Conservation (phyloP, 192 early-diverging fungal species). For the Podila verticillata region DNA sequence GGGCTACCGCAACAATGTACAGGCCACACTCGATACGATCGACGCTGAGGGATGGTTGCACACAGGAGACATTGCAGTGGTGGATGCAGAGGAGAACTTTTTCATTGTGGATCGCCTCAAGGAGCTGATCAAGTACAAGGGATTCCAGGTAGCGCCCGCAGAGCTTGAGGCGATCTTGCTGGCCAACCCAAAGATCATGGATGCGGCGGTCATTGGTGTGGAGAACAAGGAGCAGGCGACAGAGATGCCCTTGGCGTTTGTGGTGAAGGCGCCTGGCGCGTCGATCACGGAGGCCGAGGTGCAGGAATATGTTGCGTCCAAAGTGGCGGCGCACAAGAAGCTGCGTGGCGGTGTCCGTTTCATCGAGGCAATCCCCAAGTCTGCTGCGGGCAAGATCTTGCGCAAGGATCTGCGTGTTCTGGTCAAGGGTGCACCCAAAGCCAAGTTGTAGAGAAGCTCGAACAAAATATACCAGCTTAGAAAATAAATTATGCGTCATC, state of each 20-base stretch:
- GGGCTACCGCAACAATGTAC: conserved; percentile 83
- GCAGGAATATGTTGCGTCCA: conserved; percentile 63
- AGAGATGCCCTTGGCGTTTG: conserved; percentile 83
- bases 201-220: conserved; percentile 75
- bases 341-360: conserved; percentile 82
- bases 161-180: conserved; percentile 85
- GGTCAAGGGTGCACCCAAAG: conserved; percentile 3
- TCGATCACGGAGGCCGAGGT: conserved; percentile 57
- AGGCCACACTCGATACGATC: conserved; percentile 78
- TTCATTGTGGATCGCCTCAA: conserved; percentile 82
- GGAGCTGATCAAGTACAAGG: conserved; percentile 95
- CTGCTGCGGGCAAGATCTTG: conserved; percentile 86
- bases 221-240: conserved; percentile 72
- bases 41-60: conserved; percentile 81
- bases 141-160: conserved; percentile 83
- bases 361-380: conserved; percentile 78
- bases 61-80: conserved; percentile 82
- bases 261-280: conserved; percentile 65
- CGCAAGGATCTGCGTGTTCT: conserved; percentile 70
- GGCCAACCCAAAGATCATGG: conserved; percentile 73
- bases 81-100: conserved; percentile 72
- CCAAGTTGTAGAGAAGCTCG: conserved; percentile 13
- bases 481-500: not conserved
- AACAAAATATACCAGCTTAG: not conserved
- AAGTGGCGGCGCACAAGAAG: conserved; percentile 78